Base-by-base conservation (phyloP, 768 basidiomycete species). In the Kondoa malvinella region DNA sequence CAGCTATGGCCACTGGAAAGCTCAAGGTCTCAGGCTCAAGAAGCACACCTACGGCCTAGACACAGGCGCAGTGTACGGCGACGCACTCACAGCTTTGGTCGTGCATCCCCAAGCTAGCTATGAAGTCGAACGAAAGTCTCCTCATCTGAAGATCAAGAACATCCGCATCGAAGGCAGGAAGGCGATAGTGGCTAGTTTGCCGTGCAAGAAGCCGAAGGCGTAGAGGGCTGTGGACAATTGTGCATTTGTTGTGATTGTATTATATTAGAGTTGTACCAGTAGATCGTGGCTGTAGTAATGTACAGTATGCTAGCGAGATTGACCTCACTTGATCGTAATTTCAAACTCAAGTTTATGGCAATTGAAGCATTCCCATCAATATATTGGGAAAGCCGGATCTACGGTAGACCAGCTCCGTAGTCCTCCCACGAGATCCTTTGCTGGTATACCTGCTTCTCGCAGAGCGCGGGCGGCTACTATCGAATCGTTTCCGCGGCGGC, bases 401-500 rank as follows among this genome's bases (percentile, higher is more conserved):
- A 92, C 83, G 17, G 77, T 33, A 62, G 86, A 81, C 91, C 91
- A 95, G 30, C 87, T 87, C 72, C 81, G 78, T 62, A 95, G 77
- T 0, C 92, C 92, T 26, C 92, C 92, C 32, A 34, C 40, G 4
- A 69, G 4, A 88, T 79, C 2, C 92, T 80, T 76, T 94, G 75
- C 50, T 68, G 64, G 4, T 25, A 65, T 33, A 76, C 67, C 64
- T 34, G 62, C 56, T 26, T 33, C 26, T 34, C 70, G 65, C 25
- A 89, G 73, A 3, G 85, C 84, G 34, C 84, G 80, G 0, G 85
- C 91, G 32, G 92, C 94, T 25, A 89, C 82, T 76, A 90, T 88
- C 0, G 90, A 94, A 76, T 96, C 94, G 74, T 96, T 97, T 2
- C 94, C 92, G 26, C 90, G 80, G 32, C 89, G 82, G 77, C 92